Percentiles rank a stretch among this genome's conserved stretches.
These are phyloP conservation scores for Candida tammaniensis DNA, from an alignment of 805 yeast species.

Conservation along the genomic window DNA sequence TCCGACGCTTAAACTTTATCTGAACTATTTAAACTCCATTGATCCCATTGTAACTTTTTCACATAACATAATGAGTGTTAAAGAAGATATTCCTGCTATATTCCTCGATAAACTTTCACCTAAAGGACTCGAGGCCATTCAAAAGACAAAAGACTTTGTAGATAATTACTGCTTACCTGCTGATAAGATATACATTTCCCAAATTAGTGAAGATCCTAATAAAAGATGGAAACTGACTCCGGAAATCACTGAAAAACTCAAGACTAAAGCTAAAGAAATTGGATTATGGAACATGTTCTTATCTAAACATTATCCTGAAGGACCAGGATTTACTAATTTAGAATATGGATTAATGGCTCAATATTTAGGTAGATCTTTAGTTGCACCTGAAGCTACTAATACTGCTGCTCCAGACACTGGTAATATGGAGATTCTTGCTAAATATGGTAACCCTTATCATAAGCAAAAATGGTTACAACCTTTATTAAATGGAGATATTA, in stretches of 20 bases:
- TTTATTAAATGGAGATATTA: slow-evolving; percentile 50
- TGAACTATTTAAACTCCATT: too few relatives aligned
- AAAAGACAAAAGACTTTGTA: slow-evolving; percentile 47
- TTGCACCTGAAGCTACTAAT: slow-evolving; percentile 61
- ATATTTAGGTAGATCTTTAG: slow-evolving; percentile 52
- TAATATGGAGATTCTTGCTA: slow-evolving; percentile 51
- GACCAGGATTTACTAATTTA: slow-evolving; percentile 58
- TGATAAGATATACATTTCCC: slow-evolving; percentile 42
- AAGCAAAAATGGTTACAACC: slow-evolving; percentile 50
- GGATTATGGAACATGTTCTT: slow-evolving; percentile 64
- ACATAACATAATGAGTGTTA: slow-evolving; percentile 7
- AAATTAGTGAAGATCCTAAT: slow-evolving; percentile 34
- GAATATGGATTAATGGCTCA: slow-evolving; percentile 68
- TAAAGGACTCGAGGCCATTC: slow-evolving; percentile 36
- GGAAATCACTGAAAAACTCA: slow-evolving; percentile 47
- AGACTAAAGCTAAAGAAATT: slow-evolving; percentile 47
- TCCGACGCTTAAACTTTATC: too few relatives aligned
- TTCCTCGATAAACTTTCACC: slow-evolving; percentile 36
- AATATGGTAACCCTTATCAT: slow-evolving; percentile 36
- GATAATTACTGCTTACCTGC: slow-evolving; percentile 58
- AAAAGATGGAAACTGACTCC: slow-evolving; percentile 50
- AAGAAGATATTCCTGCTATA: slow-evolving; percentile 40
- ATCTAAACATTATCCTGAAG: slow-evolving; percentile 45
- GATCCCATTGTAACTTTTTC: too few relatives aligned
- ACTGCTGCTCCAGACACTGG: slow-evolving; percentile 66